These are phyloP conservation scores for Trichosanthes truncata DNA, from an alignment of 306 rosid species.

Conservation along the genomic window DNA sequence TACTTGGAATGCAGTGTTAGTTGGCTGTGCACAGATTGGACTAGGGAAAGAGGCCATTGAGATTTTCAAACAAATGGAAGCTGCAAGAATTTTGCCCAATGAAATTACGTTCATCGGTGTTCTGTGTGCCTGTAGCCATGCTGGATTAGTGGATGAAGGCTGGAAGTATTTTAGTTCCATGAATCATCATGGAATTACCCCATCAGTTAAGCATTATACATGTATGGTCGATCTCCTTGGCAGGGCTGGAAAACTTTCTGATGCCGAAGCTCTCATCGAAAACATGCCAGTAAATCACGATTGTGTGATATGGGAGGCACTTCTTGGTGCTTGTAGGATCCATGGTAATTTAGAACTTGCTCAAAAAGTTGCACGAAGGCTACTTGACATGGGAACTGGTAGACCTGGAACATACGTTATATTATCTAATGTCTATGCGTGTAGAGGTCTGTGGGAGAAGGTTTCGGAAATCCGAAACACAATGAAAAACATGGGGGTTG, in stretches of 20 bases:
- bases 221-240: constrained; percentile 29
- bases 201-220: constrained; percentile 23
- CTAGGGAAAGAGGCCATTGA: constrained; percentile 14
- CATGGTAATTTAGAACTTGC: constrained; percentile 18
- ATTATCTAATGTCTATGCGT: constrained; percentile 16
- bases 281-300: constrained; percentile 17
- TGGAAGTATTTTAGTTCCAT: constrained; percentile 22
- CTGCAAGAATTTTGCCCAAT: constrained; percentile 10
- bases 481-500: constrained; percentile 11
- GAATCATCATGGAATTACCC: constrained; percentile 20
- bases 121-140: constrained; percentile 25
- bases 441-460: constrained; percentile 3
- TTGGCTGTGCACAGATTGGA: constrained; percentile 25
- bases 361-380: constrained; percentile 17
- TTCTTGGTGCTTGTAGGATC: constrained; percentile 25
- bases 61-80: constrained; percentile 24
- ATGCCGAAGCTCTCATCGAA: constrained; percentile 19
- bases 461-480: constrained; percentile 10
- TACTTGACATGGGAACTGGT: constrained; percentile 9
- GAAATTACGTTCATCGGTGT: constrained; percentile 23
- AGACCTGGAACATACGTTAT: constrained; percentile 17
- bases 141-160: constrained; percentile 19
- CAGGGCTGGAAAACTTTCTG: constrained; percentile 18
- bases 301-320: constrained; percentile 22
- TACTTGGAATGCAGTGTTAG: constrained; percentile 30